Base-by-base conservation (phyloP, 805 yeast species). In the Candida quercuum region DNA sequence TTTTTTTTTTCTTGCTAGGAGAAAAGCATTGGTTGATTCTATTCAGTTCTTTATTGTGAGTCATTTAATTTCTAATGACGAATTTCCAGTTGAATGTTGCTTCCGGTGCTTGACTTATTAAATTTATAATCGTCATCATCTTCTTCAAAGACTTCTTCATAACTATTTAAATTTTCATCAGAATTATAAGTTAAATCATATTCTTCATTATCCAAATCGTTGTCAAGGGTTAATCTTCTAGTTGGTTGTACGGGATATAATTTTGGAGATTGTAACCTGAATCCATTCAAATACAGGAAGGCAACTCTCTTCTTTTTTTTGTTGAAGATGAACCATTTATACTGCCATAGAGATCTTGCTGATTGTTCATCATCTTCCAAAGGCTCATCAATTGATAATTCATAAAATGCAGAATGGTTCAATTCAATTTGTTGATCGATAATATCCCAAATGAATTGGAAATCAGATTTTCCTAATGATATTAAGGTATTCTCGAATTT, bases 251-350 rank as follows among this genome's bases (percentile, higher is more conserved):
- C 36, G 5, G 58, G 54, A 32, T 69, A 61, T 33, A 67, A 55
- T 37, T 67, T 64, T 28, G 67, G 56, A 28, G 66, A 51, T 27
- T 62, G 54, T 20, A 63, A 54, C 43, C 74, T 54, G 52, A 56
- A 55, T 37, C 82, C 81, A 38, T 78, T 78, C 45, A 93, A 64
- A 49, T 86, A 85, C 14, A 93, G 58, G 57, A 83, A 91, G 2
- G 95, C 87, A 3, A 93, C 98, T 45, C 98, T 75, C 63, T 91
- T 91, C 63, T 84, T 76, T 54, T 86, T 83, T 62, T 87, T 91
- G 64, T 88, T 93, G 63, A 84, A 88, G 32, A 91, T 77, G 59
- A 93, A 93, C 82, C 94, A 91, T 73, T 86, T 86, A 56, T 81
- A 50, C 28, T 63, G 60, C 71, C 71, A 66, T n/a, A 66, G 51